These are phyloP conservation scores for Prunus mira DNA, from an alignment of 306 rosid genomes.

Conservation along the genomic window DNA sequence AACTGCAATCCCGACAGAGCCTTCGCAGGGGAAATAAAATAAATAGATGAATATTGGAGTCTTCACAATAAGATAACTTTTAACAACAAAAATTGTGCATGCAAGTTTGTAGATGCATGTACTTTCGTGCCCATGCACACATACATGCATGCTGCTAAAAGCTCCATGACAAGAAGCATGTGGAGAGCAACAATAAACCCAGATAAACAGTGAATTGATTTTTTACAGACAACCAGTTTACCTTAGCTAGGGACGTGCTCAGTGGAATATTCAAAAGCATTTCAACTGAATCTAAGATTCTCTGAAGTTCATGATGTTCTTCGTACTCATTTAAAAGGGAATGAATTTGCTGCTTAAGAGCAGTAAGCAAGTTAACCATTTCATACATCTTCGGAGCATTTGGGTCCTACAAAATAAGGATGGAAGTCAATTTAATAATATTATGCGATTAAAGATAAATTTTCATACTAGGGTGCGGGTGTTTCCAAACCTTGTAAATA, in stretches of 20 bases:
- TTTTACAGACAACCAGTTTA: conserved; percentile 4
- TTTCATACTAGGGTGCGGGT: neutral
- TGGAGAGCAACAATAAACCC: neutral
- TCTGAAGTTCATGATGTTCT: conserved; percentile 61
- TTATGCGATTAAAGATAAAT: conserved; percentile 7
- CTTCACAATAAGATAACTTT: neutral
- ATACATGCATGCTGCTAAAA: no score
- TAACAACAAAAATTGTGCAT: neutral
- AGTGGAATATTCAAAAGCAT: conserved; percentile 69
- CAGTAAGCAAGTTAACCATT: conserved; percentile 62
- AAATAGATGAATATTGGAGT: neutral
- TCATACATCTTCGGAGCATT: conserved; percentile 68
- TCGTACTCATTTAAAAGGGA: conserved; percentile 51
- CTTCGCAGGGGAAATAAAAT: conserved; percentile 36
- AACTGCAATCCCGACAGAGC: conserved; percentile 83
- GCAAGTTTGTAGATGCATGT: neutral
- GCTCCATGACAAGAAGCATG: neutral
- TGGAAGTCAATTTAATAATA: conserved; percentile 12
- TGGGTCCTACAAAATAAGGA: conserved; percentile 55
- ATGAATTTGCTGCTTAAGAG: conserved; percentile 49
- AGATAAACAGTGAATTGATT: no score
- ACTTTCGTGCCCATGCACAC: no score
- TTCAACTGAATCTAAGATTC: conserved; percentile 51
- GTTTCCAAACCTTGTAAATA: conserved; percentile 68
- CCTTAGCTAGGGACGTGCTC: conserved; percentile 76